Base-by-base conservation (phyloP, 768 basidiomycete genomes). In the Lepiota subincarnata region DNA sequence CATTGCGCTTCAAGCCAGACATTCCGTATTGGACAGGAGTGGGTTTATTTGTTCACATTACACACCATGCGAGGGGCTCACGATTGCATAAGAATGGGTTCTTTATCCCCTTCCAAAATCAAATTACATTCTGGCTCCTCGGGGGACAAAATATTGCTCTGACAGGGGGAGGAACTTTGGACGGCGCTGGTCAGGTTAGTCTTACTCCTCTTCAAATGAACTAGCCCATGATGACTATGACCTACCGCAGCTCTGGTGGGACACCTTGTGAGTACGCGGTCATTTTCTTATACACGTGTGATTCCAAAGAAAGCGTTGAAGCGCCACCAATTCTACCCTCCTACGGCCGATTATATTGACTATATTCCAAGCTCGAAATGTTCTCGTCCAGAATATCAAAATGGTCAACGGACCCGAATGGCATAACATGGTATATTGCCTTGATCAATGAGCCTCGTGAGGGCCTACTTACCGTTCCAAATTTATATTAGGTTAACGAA, bases 81-180 rank as follows among this genome's bases (percentile, higher is more conserved):
- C 43, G 42, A 26, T 39, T 19, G 26, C n/a, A 8, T 2, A 44
- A 79, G 75, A 81, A 81, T 56, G 78, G 66, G 4, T 81, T 81
- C 61, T 71, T 70, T 49, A 76, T 81, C 50, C 66, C 74, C 13
- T 83, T 80, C 67, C 80, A 81, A 60, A 76, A 71, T 0, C 78
- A 80, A 58, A 63, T 76, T 20, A 75, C 79, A 4, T 80, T 80
- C 60, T 84, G 80, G 81, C 66, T 80, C 3, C 62, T 82, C 2
- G 79, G 80, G 24, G 80, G 80, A 4, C 64, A 70, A 26, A 76
- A 79, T 53, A 69, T 80, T 37, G 28, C 66, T 6, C 60, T 81
- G 18, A 75, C 78, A 50, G 84, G 85, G 6, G 83, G 84, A 34
- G 84, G 84, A 10, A 82, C 81, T 2, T 70, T 87, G 14, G 82